Base-by-base conservation (phyloP, 2,329 filamentous ascomycete species). In the Paramyrothecium roridum region DNA sequence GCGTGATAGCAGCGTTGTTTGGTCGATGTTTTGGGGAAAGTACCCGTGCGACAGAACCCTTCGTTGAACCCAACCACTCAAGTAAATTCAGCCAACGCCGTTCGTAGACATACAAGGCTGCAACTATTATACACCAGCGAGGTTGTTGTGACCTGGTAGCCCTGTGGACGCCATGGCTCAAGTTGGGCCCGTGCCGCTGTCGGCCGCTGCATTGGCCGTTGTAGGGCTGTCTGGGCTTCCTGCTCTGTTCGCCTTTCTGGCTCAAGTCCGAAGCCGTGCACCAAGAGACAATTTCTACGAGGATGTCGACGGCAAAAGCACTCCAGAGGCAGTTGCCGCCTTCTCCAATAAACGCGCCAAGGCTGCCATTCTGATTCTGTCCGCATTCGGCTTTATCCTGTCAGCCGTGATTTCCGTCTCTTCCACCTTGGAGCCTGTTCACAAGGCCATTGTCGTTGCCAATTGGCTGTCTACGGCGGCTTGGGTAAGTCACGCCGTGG, bases 241-340 rank as follows among this genome's bases (percentile, higher is more conserved):
- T 11, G 71, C 72, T 45, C 34, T 75, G 21, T 56, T 66, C 40
- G 67, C 69, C 47, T 61, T 74, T 37, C 37, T 69, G 48, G 60
- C 61, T 33, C 75, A 77, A 56, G 56, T 70, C 37, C 70, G 68
- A 33, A 63, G 67, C 43, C 68, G 69, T 22, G 66, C 65, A 4
- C 69, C 72, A 10, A 72, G 72, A 55, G 73, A 80, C 45, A 72
- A 79, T 12, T 73, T 78, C 13, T 92, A 92, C 64, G 75, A 85
- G 61, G 89, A 93, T 65, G 73, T 79, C 58, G 89, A 93, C 70
- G 89, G 89, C 50, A 77, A 80, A 59, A 87, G 86, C 33, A 88
- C 85, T 0, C 78, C 82, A 45, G 84, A 88, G 65, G 84, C 85
- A 2, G 67, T 85, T 52, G 78, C 79, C 21, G 77, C 77, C 43